Percentiles rank a stretch among this genome's conserved stretches.
phyloP scores from a whole-genome alignment of 73 alveolate species.

The Tetrahymena borealis region DNA sequence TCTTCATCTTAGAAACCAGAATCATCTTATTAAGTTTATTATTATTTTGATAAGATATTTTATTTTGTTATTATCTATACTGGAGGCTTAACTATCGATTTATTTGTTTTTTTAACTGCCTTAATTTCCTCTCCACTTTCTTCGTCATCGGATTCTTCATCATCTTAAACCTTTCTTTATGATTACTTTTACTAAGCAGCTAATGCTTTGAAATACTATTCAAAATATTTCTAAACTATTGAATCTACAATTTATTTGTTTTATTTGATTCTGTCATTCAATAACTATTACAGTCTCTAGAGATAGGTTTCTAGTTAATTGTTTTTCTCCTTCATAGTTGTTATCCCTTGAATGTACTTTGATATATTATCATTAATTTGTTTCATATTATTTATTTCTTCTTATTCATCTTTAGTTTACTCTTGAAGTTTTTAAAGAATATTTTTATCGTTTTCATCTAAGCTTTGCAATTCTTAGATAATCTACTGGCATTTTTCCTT shows the following conservation, averaged over 20 bases:
- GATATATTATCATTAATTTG: background rate
- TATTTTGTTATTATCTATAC: background rate
- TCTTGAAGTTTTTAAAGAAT: background rate
- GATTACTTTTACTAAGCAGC: background rate
- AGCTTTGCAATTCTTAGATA: background rate
- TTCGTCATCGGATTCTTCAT: background rate
- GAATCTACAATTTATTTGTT: background rate
- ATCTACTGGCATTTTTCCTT: background rate
- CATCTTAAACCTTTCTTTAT: background rate
- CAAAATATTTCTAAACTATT: background rate
- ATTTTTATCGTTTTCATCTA: background rate
- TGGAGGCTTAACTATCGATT: background rate
- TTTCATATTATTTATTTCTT: background rate
- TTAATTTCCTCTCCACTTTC: background rate
- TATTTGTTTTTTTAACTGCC: background rate
- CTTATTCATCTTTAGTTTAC: background rate
- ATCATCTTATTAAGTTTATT: background rate
- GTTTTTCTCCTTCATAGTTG: background rate
- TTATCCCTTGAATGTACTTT: background rate
- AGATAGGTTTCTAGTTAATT: background rate
- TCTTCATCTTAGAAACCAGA: background rate
- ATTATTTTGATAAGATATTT: background rate
- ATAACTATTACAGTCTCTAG: background rate
- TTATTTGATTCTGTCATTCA: background rate
- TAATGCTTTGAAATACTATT: background rate